These are phyloP conservation scores for Cystofilobasidium ferigula DNA, from an alignment of 768 basidiomycete species.

Conservation along the genomic window DNA sequence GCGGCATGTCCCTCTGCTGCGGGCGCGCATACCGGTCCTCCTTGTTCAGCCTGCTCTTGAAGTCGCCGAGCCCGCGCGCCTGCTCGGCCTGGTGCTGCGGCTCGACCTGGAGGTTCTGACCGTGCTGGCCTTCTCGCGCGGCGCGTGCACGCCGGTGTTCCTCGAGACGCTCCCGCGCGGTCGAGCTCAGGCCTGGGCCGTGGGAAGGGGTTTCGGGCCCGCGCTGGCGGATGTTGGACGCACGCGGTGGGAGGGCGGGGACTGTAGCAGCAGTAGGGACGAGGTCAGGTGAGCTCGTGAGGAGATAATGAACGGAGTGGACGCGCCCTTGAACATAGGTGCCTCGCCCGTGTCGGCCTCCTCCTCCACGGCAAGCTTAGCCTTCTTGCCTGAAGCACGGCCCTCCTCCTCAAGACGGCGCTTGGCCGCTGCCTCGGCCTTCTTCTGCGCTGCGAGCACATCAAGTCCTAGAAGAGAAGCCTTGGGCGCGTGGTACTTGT, in stretches of 20 bases:
- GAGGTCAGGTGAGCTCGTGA: too few relatives aligned
- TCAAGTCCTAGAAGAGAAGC: conserved; percentile 78
- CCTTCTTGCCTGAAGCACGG: conserved; percentile 47
- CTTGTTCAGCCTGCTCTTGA: conserved; percentile 81
- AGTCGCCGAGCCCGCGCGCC: conserved; percentile 77
- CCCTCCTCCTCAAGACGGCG: conserved; percentile 40
- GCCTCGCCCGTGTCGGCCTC: conserved; percentile 39
- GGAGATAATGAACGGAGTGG: background rate
- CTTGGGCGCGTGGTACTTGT: conserved; percentile 68
- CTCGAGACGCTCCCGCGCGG: conserved; percentile 58
- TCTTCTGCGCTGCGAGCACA: conserved; percentile 75
- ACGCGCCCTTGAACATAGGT: conserved; percentile 74
- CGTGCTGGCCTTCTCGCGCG: conserved; percentile 41
- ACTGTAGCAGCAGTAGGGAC: conserved; percentile 44
- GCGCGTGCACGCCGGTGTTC: conserved; percentile 61
- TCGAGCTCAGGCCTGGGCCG: conserved; percentile 73
- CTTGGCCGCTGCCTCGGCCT: conserved; percentile 47
- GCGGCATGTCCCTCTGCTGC: too few relatives aligned
- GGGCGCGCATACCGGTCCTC: conserved; percentile 15
- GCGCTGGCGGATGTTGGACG: conserved; percentile 54
- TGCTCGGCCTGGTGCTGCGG: conserved; percentile 6
- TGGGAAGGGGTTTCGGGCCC: conserved; percentile 90
- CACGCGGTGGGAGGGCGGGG: conserved; percentile 55
- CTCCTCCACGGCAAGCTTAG: conserved; percentile 48
- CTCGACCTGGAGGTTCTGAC: conserved; percentile 10